Evolutionary conservation across 2,329 filamentous ascomycete genomes (phyloP), one percentile per base, ranked within the genome.

Genomic region (Calonectria leucothoes): DNA sequence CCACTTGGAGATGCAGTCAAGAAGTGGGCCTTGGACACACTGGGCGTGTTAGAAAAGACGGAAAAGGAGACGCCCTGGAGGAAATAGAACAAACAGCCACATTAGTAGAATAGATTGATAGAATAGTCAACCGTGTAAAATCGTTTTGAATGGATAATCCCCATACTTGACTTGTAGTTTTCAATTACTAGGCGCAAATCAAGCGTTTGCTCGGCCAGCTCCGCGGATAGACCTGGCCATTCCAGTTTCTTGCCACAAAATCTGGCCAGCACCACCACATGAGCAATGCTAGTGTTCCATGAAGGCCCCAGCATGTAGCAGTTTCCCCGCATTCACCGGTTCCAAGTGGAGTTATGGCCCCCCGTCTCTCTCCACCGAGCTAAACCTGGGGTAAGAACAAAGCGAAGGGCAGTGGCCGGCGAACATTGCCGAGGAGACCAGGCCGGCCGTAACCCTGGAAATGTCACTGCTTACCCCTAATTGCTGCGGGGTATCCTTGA

Each of bases 1-100:
- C 82, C 84, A 20, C 77, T 84, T 6, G 80, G 80, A 3, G 82
- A 85, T 17, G 83, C 83, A 12, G 78, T 82, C 35, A 85, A 85
- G 79, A 81, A 82, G 31, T 88, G 87, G 86, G 84, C 85, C 1
- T 51, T 87, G 0, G 82, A 85, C 59, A 86, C 85, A 1, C 81
- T 89, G 72, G 71, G 78, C 1, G 83, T 86, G 17, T 64, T 87
- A 59, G 82, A 81, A 35, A 79, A 82, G 14, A 73, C 78, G 0
- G 85, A 87, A 71, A 77, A 82, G 64, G 63, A 73, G 23, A 69
- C 67, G 7, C 51, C 66, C 8, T 71, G 67, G 71, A 71, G 31
- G 14, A 52, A 45, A 52, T 75, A 68, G 33, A 31, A 11, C 17
- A 42, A 27, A 25, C 23, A 59, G 25, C 25, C 12, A 15, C 4